Evolutionary conservation across 495 filamentous ascomycete species (phyloP).

Genomic region (Tuber brumale): DNA sequence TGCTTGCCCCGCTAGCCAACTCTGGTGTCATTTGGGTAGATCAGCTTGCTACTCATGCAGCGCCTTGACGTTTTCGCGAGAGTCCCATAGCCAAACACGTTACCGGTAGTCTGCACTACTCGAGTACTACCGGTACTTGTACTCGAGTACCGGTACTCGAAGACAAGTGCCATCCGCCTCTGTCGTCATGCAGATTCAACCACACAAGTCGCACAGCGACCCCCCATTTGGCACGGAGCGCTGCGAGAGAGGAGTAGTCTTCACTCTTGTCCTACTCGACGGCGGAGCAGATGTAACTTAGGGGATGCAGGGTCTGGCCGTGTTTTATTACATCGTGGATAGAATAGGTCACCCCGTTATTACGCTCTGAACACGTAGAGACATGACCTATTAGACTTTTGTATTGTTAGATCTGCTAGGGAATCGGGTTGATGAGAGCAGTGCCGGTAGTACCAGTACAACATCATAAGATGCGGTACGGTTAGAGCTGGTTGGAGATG

Average conservation of each 20-base stretch:
- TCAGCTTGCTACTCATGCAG: not conserved
- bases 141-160: no score
- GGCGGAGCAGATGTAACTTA: not conserved
- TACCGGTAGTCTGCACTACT: no score
- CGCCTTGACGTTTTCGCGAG: no score
- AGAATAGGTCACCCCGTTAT: not conserved
- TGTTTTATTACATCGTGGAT: not conserved
- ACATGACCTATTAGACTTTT: not conserved
- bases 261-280: not conserved
- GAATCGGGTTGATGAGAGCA: no score
- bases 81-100: no score
- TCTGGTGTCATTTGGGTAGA: not conserved
- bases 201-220: not conserved
- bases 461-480: not conserved
- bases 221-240: constrained; percentile 18
- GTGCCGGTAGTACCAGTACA: not conserved
- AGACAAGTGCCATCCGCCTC: no score
- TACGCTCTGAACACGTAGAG: not conserved
- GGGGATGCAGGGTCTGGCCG: not conserved
- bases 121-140: no score
- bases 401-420: not conserved
- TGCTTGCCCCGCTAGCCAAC: not conserved
- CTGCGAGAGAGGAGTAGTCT: constrained; percentile 2
- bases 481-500: not conserved
- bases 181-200: constrained; percentile 12